These are phyloP conservation scores for Exophiala alcalophila DNA, from an alignment of 2,329 filamentous ascomycete species.

Conservation along the genomic window DNA sequence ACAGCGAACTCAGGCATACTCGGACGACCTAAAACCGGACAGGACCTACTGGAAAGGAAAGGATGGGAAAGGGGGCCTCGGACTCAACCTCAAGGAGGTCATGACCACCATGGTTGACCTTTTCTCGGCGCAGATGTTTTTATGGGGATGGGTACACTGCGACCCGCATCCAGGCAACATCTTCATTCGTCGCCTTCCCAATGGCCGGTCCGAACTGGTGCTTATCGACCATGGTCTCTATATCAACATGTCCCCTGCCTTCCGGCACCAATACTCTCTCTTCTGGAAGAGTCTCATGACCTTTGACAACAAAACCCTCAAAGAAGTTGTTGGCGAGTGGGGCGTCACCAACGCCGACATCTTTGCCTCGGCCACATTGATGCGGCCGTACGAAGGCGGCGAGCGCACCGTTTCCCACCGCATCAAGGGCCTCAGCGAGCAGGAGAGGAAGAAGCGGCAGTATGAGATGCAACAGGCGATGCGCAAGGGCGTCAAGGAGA, in stretches of 20 bases:
- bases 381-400: slow-evolving; percentile 87
- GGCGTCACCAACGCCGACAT: slow-evolving; percentile 85
- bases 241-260: slow-evolving; percentile 79
- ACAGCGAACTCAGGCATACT: slow-evolving; percentile 49
- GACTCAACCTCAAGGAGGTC: slow-evolving; percentile 76
- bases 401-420: slow-evolving; percentile 63
- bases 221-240: slow-evolving; percentile 97
- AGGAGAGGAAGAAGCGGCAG: slow-evolving; percentile 57
- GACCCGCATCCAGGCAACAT: slow-evolving; percentile 98
- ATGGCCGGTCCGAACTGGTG: slow-evolving; percentile 81
- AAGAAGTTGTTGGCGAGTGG: slow-evolving; percentile 72
- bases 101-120: slow-evolving; percentile 97
- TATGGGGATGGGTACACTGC: slow-evolving; percentile 93
- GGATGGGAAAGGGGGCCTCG: slow-evolving; percentile 73
- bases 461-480: slow-evolving; percentile 79
- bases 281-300: slow-evolving; percentile 96
- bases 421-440: slow-evolving; percentile 54
- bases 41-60: slow-evolving; percentile 74
- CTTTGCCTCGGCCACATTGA: slow-evolving; percentile 84
- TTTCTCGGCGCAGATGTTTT: slow-evolving; percentile 97
- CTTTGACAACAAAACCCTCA: slow-evolving; percentile 82
- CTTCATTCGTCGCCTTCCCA: slow-evolving; percentile 81
- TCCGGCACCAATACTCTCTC: slow-evolving; percentile 78
- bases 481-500: slow-evolving; percentile 69
- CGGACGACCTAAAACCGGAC: slow-evolving; percentile 71